A percentile compares a stretch with the other conserved stretches of the same genome.
Evolutionary conservation across 2,329 filamentous ascomycete species (phyloP).

Genomic region (Pestalotiopsis sp.): DNA sequence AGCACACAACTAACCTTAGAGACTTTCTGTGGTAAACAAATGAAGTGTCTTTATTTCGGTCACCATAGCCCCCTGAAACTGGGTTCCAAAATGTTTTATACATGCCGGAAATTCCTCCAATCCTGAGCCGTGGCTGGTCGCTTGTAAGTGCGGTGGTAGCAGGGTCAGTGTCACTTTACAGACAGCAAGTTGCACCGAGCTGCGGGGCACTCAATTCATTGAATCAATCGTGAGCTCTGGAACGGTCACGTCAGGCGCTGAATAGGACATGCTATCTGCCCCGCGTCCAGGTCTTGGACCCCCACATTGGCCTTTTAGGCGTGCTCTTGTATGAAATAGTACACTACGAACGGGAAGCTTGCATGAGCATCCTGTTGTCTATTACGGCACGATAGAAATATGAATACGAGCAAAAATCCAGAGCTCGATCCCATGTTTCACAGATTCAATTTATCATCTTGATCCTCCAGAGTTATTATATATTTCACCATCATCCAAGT

Average conservation of each 20-base stretch:
- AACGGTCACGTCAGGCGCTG: background rate
- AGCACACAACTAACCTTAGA: background rate
- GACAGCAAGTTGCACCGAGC: slow-evolving; percentile 4
- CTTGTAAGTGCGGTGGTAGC: background rate
- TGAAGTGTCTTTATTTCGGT: background rate
- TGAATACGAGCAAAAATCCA: background rate
- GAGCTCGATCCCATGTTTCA: background rate
- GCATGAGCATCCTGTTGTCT: background rate
- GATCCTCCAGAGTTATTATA: background rate
- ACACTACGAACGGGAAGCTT: background rate
- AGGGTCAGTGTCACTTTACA: background rate
- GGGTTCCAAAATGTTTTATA: slow-evolving; percentile 1
- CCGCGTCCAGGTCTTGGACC: background rate
- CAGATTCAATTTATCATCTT: background rate
- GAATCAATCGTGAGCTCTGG: background rate
- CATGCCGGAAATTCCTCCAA: slow-evolving; percentile 7
- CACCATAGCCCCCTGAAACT: background rate
- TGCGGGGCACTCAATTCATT: slow-evolving; percentile 4
- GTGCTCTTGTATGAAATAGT: background rate
- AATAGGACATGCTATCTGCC: background rate
- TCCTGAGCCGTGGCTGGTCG: background rate
- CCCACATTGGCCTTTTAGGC: background rate
- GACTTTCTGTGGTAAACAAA: background rate
- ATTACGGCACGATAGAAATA: background rate
- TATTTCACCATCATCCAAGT: background rate